phyloP scores from a whole-genome alignment of 768 basidiomycete species.

The Russula earlei region DNA sequence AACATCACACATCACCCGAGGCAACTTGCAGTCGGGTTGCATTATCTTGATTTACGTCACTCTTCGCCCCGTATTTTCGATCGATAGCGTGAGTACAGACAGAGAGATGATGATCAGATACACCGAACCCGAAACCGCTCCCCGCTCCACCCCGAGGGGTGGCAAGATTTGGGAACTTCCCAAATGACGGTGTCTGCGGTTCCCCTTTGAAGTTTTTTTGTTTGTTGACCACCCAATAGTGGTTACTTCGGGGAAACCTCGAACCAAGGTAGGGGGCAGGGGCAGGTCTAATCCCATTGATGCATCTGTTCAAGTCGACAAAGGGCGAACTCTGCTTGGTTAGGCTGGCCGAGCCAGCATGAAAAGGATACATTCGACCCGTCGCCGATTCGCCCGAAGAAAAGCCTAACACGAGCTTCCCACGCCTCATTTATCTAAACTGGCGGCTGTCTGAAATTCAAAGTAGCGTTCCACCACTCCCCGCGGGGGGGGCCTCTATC shows the following conservation, averaged over 20 bases:
- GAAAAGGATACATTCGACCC: neutral
- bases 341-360: neutral
- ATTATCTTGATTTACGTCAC: neutral
- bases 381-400: neutral
- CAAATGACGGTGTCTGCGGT: too few relatives aligned
- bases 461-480: too few relatives aligned
- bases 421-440: neutral
- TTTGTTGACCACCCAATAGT: neutral
- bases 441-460: neutral
- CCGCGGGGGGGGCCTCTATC: too few relatives aligned
- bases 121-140: too few relatives aligned
- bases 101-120: too few relatives aligned
- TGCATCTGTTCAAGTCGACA: neutral
- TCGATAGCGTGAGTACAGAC: too few relatives aligned
- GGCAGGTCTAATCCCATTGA: neutral
- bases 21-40: neutral
- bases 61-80: too few relatives aligned
- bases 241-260: neutral
- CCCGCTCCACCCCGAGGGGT: too few relatives aligned
- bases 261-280: neutral
- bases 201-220: neutral
- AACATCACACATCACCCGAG: neutral
- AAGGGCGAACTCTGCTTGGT: neutral
- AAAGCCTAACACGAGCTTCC: neutral
- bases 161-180: too few relatives aligned